These are phyloP conservation scores for Diddensiella santjacobensis DNA, from an alignment of 805 yeast species.

Conservation along the genomic window DNA sequence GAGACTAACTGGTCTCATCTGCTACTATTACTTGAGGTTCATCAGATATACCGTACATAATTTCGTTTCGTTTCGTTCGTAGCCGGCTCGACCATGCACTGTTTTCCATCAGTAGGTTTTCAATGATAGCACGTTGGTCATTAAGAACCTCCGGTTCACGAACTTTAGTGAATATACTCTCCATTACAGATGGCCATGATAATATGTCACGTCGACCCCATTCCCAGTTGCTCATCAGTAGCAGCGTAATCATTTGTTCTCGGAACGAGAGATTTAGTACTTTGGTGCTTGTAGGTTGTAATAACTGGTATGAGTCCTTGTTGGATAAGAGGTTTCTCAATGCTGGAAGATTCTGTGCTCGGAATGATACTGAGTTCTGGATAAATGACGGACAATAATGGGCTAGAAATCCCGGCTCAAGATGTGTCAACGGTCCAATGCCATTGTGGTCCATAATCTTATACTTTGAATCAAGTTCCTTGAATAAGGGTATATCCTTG, in stretches of 20 bases:
- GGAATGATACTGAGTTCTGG: conserved; percentile 21
- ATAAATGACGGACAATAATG: conserved; percentile 20
- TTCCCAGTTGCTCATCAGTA: conserved; percentile 21
- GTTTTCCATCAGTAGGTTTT: conserved; percentile 14
- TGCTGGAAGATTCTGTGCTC: conserved; percentile 26
- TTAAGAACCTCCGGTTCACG: conserved; percentile 17
- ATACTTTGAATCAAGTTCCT: conserved; percentile 24
- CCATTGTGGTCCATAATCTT: conserved; percentile 22
- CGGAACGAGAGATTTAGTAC: conserved; percentile 26
- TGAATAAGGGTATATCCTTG: conserved; percentile 26
- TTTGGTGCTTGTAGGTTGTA: conserved; percentile 20
- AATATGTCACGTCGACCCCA: conserved; percentile 29
- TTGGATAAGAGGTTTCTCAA: conserved; percentile 27
- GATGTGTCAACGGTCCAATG: conserved; percentile 26
- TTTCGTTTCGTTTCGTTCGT: conserved; percentile 14
- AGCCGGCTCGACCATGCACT: conserved; percentile 20
- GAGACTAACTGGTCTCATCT: conserved; percentile 17
- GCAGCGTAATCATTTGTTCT: conserved; percentile 28
- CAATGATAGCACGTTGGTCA: conserved; percentile 18
- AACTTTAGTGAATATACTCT: conserved; percentile 25
- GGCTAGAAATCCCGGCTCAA: conserved; percentile 29
- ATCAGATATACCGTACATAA: conserved; percentile 15
- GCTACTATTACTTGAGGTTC: conserved; percentile 19
- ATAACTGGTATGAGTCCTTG: conserved; percentile 22
- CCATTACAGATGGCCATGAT: conserved; percentile 32